These are phyloP conservation scores for Lophiostoma macrostomum DNA, from an alignment of 495 filamentous ascomycete genomes.

Conservation along the genomic window DNA sequence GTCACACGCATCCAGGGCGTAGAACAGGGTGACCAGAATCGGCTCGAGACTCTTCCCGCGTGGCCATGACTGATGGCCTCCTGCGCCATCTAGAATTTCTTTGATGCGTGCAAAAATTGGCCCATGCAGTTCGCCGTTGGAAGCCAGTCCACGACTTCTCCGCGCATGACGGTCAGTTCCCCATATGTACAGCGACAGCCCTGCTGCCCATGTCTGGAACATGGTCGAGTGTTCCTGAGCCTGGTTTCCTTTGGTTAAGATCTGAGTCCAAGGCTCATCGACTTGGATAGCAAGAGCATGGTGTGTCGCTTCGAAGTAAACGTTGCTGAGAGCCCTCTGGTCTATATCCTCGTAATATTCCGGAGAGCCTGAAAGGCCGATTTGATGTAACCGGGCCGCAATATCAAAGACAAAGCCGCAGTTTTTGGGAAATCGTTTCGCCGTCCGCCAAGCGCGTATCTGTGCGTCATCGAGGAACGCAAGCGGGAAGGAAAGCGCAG, in stretches of 20 bases:
- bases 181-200: slow-evolving; percentile 21
- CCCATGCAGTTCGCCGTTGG: neutral
- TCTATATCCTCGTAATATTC: slow-evolving; percentile 22
- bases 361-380: slow-evolving; percentile 12
- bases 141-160: neutral
- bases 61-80: slow-evolving; percentile 16
- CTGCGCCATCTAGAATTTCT: slow-evolving; percentile 5
- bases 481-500: slow-evolving; percentile 7
- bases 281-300: neutral
- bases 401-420: slow-evolving; percentile 25
- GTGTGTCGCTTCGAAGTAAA: slow-evolving; percentile 28
- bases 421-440: slow-evolving; percentile 29
- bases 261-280: slow-evolving; percentile 24
- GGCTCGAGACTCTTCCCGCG: slow-evolving; percentile 21
- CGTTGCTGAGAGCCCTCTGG: slow-evolving; percentile 18
- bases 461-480: slow-evolving; percentile 27
- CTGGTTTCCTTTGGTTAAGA: neutral
- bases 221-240: slow-evolving; percentile 16
- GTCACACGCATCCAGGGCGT: slow-evolving; percentile 17
- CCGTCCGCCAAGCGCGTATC: slow-evolving; percentile 27
- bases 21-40: slow-evolving; percentile 17
- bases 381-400: slow-evolving; percentile 20
- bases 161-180: slow-evolving; percentile 17
- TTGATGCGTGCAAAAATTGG: slow-evolving; percentile 10
- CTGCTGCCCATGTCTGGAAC: slow-evolving; percentile 18